These are phyloP conservation scores for Wickerhamiella qilinensis DNA, from an alignment of 805 yeast genomes.

Conservation along the genomic window DNA sequence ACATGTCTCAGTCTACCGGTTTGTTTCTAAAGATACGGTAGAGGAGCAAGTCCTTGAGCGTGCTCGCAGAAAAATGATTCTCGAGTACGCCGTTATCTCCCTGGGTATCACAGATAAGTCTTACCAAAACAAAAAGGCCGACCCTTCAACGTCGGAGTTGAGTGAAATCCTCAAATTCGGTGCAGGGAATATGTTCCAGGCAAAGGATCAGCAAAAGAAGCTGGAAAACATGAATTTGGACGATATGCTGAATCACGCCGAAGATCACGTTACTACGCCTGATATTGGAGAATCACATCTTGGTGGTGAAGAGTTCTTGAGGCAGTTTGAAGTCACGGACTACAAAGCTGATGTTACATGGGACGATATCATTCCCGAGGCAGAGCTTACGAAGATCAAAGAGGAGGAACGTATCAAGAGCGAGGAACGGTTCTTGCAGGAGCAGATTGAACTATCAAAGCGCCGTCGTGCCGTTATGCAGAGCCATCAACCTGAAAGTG, in stretches of 20 bases:
- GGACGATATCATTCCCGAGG: constrained; percentile 98
- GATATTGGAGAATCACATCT: constrained; percentile 93
- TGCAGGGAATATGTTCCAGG: constrained; percentile 95
- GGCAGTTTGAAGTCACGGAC: constrained; percentile 95
- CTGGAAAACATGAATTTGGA: constrained; percentile 89
- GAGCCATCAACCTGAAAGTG: constrained; percentile 40
- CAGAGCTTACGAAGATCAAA: constrained; percentile 72
- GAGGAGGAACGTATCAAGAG: constrained; percentile 77
- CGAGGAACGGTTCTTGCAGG: constrained; percentile 75
- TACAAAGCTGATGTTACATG: constrained; percentile 96
- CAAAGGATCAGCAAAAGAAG: constrained; percentile 87
- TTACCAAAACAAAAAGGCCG: constrained; percentile 33
- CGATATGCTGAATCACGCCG: constrained; percentile 92
- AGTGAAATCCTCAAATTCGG: constrained; percentile 93
- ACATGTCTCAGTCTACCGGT: constrained; percentile 92
- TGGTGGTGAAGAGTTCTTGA: constrained; percentile 95
- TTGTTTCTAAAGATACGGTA: constrained; percentile 95
- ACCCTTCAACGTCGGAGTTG: constrained; percentile 51
- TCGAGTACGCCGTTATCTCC: constrained; percentile 94
- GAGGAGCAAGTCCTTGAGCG: constrained; percentile 95
- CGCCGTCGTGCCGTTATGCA: constrained; percentile 64
- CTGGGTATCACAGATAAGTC: constrained; percentile 80
- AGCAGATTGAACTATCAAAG: constrained; percentile 75
- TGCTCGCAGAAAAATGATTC: constrained; percentile 94
- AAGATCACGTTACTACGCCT: constrained; percentile 91